Evolutionary conservation across 2,329 filamentous ascomycete species (phyloP), one percentile per base, ranked within the genome.

Genomic region (Proliferodiscus dingleyae): DNA sequence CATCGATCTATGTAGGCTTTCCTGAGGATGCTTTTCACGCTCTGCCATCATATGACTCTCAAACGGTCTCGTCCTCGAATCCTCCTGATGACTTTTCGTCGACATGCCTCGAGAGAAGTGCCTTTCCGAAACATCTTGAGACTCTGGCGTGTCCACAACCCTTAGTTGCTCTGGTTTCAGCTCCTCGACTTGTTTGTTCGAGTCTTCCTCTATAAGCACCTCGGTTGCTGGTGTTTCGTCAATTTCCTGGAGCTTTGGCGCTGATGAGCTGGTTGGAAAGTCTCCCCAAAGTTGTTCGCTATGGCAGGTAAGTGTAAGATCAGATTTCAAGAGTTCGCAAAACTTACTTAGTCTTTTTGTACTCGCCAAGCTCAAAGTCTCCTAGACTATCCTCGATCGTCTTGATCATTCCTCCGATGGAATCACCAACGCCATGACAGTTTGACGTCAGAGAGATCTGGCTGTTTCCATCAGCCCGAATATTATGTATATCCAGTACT

Each of bases 401-500:
- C n/a, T 48, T 52, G 30, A 56, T 47, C 29, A 37, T 33, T 21
- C 32, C 39, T 39, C 52, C 46, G 34, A 58, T 52, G 28, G 39
- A 43, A 22, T 58, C 52, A 22, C 53, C 52, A 21, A 58, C 16
- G 0, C 52, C 50, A 46, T 56, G 55, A 36, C 41, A 44, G 36
- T 58, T 56, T 18, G 34, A 40, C 21, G 49, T 23, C 13, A 46
- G 51, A 16, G 15, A 37, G 18, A 15, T 15, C 11, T 24, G n/a
- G 9, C 34, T 33, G 24, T 39, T 39, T 2, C 38, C 37, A 6
- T 50, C 45, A 49, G 46, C 43, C 7, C 42, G 51, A 45, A 43
- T 53, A 16, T 47, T 53, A 24, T 51, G 53, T 15, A 56, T 53
- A 45, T 59, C 51, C 33, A 57, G 21, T 19, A 59, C 41, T 30